Evolutionary conservation across 108 stramenopile genomes (phyloP), one percentile per base, ranked within the genome.

Genomic region (Cyclotella sp.): DNA sequence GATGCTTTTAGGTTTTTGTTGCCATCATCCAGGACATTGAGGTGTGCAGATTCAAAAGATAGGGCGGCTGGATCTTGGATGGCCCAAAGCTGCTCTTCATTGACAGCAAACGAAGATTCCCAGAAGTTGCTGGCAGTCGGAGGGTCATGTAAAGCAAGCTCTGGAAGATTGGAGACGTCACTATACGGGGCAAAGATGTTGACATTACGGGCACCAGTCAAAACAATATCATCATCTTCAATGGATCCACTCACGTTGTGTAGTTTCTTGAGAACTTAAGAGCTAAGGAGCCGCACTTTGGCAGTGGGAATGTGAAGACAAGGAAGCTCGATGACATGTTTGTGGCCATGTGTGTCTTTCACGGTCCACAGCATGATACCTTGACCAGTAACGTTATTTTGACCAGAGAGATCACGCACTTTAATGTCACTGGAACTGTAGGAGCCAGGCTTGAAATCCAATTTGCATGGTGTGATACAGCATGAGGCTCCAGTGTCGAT

Each of bases 241-340:
- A 63, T 13, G 80, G 44, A 45, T 9, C 44, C 44, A 45, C 44
- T 13, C 9, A 45, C 13, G 9, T 13, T 13, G 75, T 1, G 82
- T 61, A 11, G 74, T 72, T 27, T 77, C 77, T 34, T 85, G 72
- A 40, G 71, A 79, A 61, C 71, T 66, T 53, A 65, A 58, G 65
- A 65, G 52, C 65, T 75, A 5, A 73, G 18, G 19, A 68, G 63
- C 27, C 49, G 52, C 14, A 75, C 64, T 28, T 67, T 57, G 9
- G 52, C 65, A 6, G 28, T 22, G 21, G 65, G 64, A 39, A 75
- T 67, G 53, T 67, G 74, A 24, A 47, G 44, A 4, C 55, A 46
- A 26, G 43, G 43, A 22, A 68, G 12, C 51, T n/a, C n/a, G n/a
- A n/a, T n/a, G n/a, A n/a, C n/a, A n/a, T n/a, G n/a, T n/a, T n/a